These are phyloP conservation scores for Penicillium brasilianum DNA, from an alignment of 2,329 filamentous ascomycete species.

Conservation along the genomic window DNA sequence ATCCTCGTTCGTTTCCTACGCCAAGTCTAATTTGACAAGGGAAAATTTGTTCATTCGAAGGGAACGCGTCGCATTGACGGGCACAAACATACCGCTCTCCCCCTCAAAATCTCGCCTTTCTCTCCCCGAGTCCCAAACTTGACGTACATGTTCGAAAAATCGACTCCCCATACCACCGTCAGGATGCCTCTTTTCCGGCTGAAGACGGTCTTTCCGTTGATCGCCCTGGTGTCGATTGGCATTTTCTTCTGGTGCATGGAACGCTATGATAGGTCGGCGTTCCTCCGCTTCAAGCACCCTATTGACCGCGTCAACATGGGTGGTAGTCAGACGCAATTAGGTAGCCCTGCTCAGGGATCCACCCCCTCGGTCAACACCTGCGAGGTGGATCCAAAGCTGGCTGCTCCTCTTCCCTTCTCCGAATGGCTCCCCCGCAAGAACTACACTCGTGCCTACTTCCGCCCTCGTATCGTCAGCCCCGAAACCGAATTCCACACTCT, in stretches of 20 bases:
- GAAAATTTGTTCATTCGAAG: slow-evolving; percentile 2
- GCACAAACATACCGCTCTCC: not conserved
- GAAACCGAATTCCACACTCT: slow-evolving; percentile 46
- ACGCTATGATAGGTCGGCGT: slow-evolving; percentile 45
- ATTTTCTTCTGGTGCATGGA: slow-evolving; percentile 50
- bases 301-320: slow-evolving; percentile 35
- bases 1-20: not conserved
- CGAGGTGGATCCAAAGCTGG: slow-evolving; percentile 40
- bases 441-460: slow-evolving; percentile 50
- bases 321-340: slow-evolving; percentile 24
- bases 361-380: slow-evolving; percentile 37
- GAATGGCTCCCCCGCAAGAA: slow-evolving; percentile 53
- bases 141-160: slow-evolving; percentile 41
- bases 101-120: not conserved
- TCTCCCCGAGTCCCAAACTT: not conserved
- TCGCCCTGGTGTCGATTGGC: slow-evolving; percentile 45
- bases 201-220: slow-evolving; percentile 46
- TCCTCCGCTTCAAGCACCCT: slow-evolving; percentile 45
- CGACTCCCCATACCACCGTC: slow-evolving; percentile 31
- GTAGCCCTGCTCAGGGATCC: slow-evolving; percentile 23
- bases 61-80: not conserved
- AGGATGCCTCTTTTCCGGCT: slow-evolving; percentile 48
- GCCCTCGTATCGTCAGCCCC: slow-evolving; percentile 43
- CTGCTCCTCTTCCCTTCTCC: slow-evolving; percentile 44
- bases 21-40: slow-evolving; percentile 7